These are phyloP conservation scores for Phyllosticta paracitricarpa DNA, from an alignment of 2,329 filamentous ascomycete genomes.

Conservation along the genomic window DNA sequence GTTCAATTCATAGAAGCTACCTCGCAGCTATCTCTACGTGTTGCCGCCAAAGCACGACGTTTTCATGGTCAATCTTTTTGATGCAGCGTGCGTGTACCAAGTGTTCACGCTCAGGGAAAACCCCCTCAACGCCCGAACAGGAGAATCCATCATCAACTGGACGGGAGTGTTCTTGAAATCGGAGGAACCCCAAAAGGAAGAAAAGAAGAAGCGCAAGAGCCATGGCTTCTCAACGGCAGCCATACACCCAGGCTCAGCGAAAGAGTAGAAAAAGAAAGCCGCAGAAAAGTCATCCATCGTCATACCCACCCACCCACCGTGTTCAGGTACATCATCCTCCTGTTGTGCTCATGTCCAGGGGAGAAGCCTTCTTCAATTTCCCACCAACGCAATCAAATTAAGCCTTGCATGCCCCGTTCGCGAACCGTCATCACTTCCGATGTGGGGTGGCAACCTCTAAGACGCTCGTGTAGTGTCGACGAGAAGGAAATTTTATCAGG, in stretches of 20 bases:
- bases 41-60: background rate
- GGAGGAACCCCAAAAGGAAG: background rate
- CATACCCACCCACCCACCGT: conserved; percentile 1
- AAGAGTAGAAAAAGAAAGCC: background rate
- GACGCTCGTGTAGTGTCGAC: conserved; percentile 6
- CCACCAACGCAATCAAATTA: conserved; percentile 6
- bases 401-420: conserved; percentile 1
- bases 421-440: background rate
- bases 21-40: background rate
- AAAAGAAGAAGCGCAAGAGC: background rate
- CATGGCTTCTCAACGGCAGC: conserved; percentile 9
- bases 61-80: background rate
- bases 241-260: conserved; percentile 4
- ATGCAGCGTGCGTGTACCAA: background rate
- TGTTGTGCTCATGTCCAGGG: background rate
- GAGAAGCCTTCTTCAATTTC: background rate
- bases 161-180: background rate
- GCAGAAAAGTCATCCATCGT: conserved; percentile 4
- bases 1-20: background rate
- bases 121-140: background rate
- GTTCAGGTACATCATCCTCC: background rate
- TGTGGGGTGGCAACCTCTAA: conserved; percentile 5
- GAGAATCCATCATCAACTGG: background rate
- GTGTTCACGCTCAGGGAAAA: background rate
- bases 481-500: conserved; percentile 8